Percentiles rank a stretch among this genome's conserved stretches.
Conservation (phyloP, 73 alveolate genomes). For the Paramecium biaurelia region DNA sequence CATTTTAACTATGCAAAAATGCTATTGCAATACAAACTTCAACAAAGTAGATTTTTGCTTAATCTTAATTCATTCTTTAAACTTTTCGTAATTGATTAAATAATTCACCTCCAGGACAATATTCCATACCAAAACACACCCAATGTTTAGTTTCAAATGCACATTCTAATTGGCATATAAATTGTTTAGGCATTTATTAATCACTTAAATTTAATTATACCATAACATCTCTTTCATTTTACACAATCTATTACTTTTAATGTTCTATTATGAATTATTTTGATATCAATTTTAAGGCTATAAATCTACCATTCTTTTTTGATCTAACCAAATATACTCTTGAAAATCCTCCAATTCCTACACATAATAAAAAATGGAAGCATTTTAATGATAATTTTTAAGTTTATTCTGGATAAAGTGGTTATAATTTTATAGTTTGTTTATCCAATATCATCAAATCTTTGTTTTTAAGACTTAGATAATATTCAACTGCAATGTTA, state of each 20-base stretch:
- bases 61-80: conserved; percentile 66
- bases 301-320: conserved; percentile 22
- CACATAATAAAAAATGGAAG: background rate
- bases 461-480: conserved; percentile 3
- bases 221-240: conserved; percentile 55
- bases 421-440: conserved; percentile 10
- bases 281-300: conserved; percentile 40
- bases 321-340: conserved; percentile 45
- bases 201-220: conserved; percentile 38
- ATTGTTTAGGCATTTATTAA: background rate
- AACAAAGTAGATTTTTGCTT: conserved; percentile 65
- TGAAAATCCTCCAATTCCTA: conserved; percentile 50
- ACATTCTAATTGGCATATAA: conserved; percentile 24
- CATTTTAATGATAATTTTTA: background rate
- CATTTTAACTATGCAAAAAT: conserved; percentile 65
- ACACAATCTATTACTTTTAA: conserved; percentile 29
- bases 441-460: conserved; percentile 4
- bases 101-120: conserved; percentile 91
- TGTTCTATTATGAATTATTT: conserved; percentile 7
- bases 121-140: conserved; percentile 72
- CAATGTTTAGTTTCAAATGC: conserved; percentile 56
- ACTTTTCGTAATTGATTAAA: conserved; percentile 77
- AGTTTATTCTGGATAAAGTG: background rate
- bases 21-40: conserved; percentile 68
- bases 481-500: conserved; percentile 6